phyloP scores from a whole-genome alignment of 345 rosid genomes.

The Brassica carinata region DNA sequence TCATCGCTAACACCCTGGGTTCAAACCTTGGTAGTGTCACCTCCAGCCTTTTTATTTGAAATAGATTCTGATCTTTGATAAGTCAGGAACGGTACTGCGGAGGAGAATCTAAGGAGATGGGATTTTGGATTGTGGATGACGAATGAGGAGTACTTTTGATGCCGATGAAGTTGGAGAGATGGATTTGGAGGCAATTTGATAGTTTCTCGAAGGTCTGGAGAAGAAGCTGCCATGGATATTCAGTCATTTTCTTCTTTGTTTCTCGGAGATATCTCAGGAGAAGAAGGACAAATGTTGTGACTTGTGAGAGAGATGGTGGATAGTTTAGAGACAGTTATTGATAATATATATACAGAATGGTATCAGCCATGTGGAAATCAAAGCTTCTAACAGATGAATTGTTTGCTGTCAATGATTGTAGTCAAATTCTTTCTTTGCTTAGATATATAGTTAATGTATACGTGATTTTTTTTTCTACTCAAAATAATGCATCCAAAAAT shows the following conservation, averaged over 20 bases:
- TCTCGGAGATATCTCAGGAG: neutral
- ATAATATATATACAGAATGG: no score
- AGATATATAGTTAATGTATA: no score
- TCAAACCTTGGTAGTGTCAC: no score
- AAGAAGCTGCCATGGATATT: conserved; percentile 57
- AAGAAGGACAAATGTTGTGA: neutral
- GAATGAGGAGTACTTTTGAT: conserved; percentile 18
- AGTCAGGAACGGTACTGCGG: neutral
- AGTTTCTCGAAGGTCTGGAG: conserved; percentile 48
- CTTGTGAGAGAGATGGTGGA: neutral
- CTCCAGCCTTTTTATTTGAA: no score
- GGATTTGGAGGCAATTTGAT: conserved; percentile 57
- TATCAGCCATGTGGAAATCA: no score
- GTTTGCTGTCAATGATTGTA: no score
- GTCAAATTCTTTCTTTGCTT: no score
- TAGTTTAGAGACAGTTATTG: neutral
- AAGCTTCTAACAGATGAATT: no score
- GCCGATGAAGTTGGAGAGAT: conserved; percentile 51
- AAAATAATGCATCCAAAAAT: no score
- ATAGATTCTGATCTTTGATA: no score
- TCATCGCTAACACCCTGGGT: no score
- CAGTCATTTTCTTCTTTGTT: conserved; percentile 44
- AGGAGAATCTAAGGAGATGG: conserved; percentile 45
- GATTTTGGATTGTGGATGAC: conserved; percentile 27
- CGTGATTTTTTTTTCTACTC: no score